Base-by-base conservation (phyloP, 108 stramenopile species). In the Seminavis robusta region DNA sequence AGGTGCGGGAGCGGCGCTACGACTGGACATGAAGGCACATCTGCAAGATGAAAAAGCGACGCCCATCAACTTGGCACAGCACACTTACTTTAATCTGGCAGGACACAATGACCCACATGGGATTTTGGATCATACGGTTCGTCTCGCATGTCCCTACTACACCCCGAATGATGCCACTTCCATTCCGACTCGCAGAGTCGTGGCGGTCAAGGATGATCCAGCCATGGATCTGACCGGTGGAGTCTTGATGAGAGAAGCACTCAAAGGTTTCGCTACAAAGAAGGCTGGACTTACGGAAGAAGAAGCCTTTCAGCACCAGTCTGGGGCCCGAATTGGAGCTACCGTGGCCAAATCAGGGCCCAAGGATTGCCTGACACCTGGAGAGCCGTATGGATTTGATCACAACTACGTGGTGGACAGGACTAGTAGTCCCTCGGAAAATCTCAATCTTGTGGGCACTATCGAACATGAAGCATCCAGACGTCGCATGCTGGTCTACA, bases 31-130 rank as follows among this genome's bases (percentile, higher is more conserved):
- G 86, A 30, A 60, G 24, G 86, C 81, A 16, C 21, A 63, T 0
- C 36, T 69, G 1, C 43, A 72, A 36, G 74, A 60, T 10, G 68
- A 60, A 42, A 40, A 53, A 27, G 9, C 37, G 7, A 85, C 89
- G 17, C 83, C 85, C 15, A 69, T 95, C 33, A 84, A 84, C 47
- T 53, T 95, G 38, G 72, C 85, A 7, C 77, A 93, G 7, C 94
- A 95, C 60, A 73, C 86, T 25, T 95, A 95, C 67, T 93, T 90
- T 61, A 91, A 93, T 59, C 56, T 95, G 26, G 56, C 79, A 0
- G 15, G 51, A 0, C 76, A 85, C 41, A 42, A 63, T 19, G 40
- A 60, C 20, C 8, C 16, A 0, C 55, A 48, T 19, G 59, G 79
- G 3, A 81, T 95, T 21, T 48, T 84, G 16, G 81, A 86, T 24